Evolutionary conservation across 1,284 basidiomycete species (phyloP).

Genomic region (Mrakiaceae sp.): DNA sequence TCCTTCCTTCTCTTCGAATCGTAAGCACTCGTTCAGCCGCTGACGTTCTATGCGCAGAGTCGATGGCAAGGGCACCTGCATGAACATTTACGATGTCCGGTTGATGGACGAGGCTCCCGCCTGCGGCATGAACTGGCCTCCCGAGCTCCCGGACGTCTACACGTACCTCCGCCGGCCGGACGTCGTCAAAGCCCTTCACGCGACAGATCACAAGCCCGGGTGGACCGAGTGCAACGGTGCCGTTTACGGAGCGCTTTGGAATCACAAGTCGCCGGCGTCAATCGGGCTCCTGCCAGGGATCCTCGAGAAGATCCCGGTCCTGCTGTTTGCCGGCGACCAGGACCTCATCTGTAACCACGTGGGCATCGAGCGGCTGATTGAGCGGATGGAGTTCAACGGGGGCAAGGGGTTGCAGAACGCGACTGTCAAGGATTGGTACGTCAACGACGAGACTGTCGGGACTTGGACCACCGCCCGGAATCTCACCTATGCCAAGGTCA

Average conservation of each 20-base stretch:
- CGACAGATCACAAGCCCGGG: conserved; percentile 57
- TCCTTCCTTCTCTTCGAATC: conserved; percentile 18
- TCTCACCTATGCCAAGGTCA: conserved; percentile 82
- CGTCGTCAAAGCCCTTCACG: conserved; percentile 75
- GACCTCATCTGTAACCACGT: conserved; percentile 94
- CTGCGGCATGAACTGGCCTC: conserved; percentile 98
- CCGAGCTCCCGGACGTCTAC: conserved; percentile 67
- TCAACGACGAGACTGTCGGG: conserved; percentile 66
- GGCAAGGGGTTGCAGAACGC: conserved; percentile 69
- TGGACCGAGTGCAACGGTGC: conserved; percentile 80
- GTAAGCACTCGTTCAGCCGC: not conserved
- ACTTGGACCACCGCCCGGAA: conserved; percentile 83
- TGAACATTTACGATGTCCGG: conserved; percentile 93
- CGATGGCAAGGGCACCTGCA: conserved; percentile 61
- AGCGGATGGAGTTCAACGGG: conserved; percentile 73
- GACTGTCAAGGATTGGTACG: conserved; percentile 62
- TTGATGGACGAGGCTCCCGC: conserved; percentile 71
- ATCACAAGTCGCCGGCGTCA: conserved; percentile 52
- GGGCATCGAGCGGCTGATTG: conserved; percentile 76
- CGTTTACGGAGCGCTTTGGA: conserved; percentile 55
- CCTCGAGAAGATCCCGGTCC: conserved; percentile 60
- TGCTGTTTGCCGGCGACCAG: conserved; percentile 90
- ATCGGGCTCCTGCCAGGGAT: conserved; percentile 69
- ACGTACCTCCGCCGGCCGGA: conserved; percentile 66
- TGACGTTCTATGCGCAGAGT: conserved; percentile 39